A percentile compares a stretch with the other conserved stretches of the same genome.
Conservation (phyloP, 1,284 basidiomycete species). For the Pyrrhoderma noxium region DNA sequence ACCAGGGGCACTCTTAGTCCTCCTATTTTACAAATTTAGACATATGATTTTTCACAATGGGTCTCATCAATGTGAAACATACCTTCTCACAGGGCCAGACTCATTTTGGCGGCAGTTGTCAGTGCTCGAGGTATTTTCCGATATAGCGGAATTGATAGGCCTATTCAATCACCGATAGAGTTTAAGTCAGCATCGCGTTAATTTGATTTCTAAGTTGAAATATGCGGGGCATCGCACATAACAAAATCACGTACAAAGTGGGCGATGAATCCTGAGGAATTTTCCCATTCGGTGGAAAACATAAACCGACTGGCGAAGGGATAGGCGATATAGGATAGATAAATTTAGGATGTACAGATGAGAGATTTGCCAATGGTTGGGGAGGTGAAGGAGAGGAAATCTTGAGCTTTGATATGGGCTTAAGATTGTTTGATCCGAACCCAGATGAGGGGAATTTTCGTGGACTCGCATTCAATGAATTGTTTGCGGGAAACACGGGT, state of each 20-base stretch:
- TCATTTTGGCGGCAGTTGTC: background rate
- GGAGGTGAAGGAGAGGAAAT: conserved; percentile 17
- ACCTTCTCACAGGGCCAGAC: conserved; percentile 2
- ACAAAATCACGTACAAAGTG: conserved; percentile 6
- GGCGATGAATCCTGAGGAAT: background rate
- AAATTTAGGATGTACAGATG: conserved; percentile 15
- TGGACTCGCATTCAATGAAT: background rate
- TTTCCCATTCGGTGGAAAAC: conserved; percentile 8
- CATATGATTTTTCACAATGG: background rate
- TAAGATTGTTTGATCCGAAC: no score
- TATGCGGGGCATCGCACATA: background rate
- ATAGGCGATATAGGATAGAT: conserved; percentile 17
- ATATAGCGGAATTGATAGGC: conserved; percentile 1
- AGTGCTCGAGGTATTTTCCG: background rate
- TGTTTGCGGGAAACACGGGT: background rate
- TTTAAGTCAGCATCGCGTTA: background rate
- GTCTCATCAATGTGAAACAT: background rate
- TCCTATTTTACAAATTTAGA: conserved; percentile 7
- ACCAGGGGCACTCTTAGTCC: conserved; percentile 16
- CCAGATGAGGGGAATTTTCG: background rate
- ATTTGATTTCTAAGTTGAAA: background rate
- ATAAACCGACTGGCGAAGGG: conserved; percentile 13
- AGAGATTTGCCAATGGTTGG: conserved; percentile 7
- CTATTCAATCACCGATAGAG: background rate
- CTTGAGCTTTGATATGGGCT: conserved; percentile 1